These are phyloP conservation scores for Citrus inodora DNA, from an alignment of 345 rosid species.

Conservation along the genomic window DNA sequence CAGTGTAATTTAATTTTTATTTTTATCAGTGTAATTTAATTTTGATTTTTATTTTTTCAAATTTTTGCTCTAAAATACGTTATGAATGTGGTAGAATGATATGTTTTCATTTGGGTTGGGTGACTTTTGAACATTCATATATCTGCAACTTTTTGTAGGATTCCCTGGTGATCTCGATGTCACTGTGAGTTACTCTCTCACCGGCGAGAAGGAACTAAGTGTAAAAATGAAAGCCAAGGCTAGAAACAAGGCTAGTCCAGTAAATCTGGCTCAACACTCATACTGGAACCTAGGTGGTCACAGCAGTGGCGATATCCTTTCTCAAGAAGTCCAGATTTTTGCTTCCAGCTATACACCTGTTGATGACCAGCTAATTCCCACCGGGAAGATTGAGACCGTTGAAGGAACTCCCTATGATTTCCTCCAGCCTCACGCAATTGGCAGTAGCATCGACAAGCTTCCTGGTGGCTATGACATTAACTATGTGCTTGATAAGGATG, in stretches of 20 bases:
- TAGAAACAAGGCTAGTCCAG: conserved; percentile 65
- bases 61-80: neutral
- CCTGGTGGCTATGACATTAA: conserved; percentile 76
- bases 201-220: conserved; percentile 29
- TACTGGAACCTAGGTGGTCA: conserved; percentile 93
- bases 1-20: neutral
- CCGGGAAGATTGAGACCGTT: conserved; percentile 56
- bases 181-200: conserved; percentile 42
- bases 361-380: conserved; percentile 61
- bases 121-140: neutral
- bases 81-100: neutral
- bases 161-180: conserved; percentile 67
- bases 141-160: conserved; percentile 36
- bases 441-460: conserved; percentile 47
- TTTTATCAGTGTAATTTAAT: neutral
- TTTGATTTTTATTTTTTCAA: neutral
- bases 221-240: conserved; percentile 74
- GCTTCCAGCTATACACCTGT: conserved; percentile 61
- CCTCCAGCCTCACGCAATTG: conserved; percentile 43
- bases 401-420: conserved; percentile 80
- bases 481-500: conserved; percentile 48
- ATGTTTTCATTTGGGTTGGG: neutral
- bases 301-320: conserved; percentile 58
- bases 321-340: conserved; percentile 56
- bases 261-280: conserved; percentile 74